Percentiles rank a stretch among this genome's conserved stretches.
Evolutionary conservation across 805 yeast genomes (phyloP).

Genomic region (Yarrowia sp.): DNA sequence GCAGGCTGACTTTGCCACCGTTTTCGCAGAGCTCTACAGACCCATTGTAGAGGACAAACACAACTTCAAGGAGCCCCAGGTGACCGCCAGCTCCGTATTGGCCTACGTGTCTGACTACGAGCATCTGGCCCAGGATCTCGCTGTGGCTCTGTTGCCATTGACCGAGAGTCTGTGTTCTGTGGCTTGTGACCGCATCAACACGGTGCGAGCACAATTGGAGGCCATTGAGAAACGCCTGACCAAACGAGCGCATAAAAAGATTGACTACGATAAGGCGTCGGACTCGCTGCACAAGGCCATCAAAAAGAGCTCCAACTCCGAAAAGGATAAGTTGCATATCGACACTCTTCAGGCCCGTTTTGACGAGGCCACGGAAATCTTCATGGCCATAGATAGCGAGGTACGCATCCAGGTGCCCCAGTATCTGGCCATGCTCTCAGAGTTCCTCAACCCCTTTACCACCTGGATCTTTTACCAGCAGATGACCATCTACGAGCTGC

Average conservation of each 20-base stretch:
- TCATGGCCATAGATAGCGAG: conserved; percentile 35
- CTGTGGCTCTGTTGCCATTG: conserved; percentile 33
- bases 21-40: conserved; percentile 31
- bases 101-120: conserved; percentile 6
- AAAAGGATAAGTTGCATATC: conserved; percentile 34
- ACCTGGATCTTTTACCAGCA: conserved; percentile 35
- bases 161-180: conserved; percentile 30
- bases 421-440: conserved; percentile 34
- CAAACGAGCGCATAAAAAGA: conserved; percentile 40
- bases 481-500: conserved; percentile 32
- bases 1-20: conserved; percentile 30
- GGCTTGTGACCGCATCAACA: conserved; percentile 31
- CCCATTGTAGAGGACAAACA: conserved; percentile 34
- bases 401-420: conserved; percentile 35
- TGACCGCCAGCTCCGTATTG: neutral
- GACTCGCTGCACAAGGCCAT: conserved; percentile 36
- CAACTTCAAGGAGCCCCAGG: conserved; percentile 19
- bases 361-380: conserved; percentile 36
- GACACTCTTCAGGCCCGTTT: conserved; percentile 35
- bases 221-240: conserved; percentile 27
- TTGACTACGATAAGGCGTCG: conserved; percentile 39
- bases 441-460: conserved; percentile 36
- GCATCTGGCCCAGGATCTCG: conserved; percentile 5
- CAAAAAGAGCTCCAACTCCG: conserved; percentile 28
- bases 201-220: conserved; percentile 32